phyloP scores from a whole-genome alignment of 371 early-diverging fungal genomes.

The Syncephalastrum sp. region DNA sequence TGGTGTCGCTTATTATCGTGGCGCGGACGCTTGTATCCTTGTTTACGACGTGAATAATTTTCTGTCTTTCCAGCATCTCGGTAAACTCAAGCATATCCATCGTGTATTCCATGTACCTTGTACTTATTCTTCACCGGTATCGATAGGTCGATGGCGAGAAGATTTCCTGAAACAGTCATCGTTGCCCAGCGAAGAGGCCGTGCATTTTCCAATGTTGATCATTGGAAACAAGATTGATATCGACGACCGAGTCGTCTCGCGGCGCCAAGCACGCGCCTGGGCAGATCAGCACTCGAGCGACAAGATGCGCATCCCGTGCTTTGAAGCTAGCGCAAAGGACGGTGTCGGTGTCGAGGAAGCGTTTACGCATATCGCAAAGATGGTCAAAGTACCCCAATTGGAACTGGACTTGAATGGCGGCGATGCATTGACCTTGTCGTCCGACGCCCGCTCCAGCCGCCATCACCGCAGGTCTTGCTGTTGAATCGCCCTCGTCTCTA shows the following conservation, averaged over 20 bases:
- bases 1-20: constrained; percentile 97
- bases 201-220: constrained; percentile 27
- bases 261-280: constrained; percentile 68
- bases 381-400: constrained; percentile 51
- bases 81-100: constrained; percentile 2
- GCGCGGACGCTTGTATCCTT: constrained; percentile 90
- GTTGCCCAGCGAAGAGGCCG: constrained; percentile 19
- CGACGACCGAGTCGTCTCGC: constrained; percentile 66
- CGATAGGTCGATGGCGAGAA: constrained; percentile 90
- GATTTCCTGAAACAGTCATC: constrained; percentile 62
- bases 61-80: constrained; percentile 32
- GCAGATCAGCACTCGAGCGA: constrained; percentile 41
- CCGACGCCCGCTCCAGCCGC: too few species aligned
- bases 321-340: constrained; percentile 92
- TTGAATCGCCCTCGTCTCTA: too few species aligned
- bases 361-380: constrained; percentile 78
- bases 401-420: constrained; percentile 49
- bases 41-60: constrained; percentile 95
- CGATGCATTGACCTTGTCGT: constrained; percentile 16
- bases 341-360: constrained; percentile 82
- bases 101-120: neutral
- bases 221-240: constrained; percentile 23
- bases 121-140: constrained; percentile 86
- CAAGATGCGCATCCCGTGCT: constrained; percentile 68
- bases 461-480: too few species aligned